These are phyloP conservation scores for Sclerotinia sclerotiorum DNA, from an alignment of 2,329 filamentous ascomycete genomes.

Conservation along the genomic window DNA sequence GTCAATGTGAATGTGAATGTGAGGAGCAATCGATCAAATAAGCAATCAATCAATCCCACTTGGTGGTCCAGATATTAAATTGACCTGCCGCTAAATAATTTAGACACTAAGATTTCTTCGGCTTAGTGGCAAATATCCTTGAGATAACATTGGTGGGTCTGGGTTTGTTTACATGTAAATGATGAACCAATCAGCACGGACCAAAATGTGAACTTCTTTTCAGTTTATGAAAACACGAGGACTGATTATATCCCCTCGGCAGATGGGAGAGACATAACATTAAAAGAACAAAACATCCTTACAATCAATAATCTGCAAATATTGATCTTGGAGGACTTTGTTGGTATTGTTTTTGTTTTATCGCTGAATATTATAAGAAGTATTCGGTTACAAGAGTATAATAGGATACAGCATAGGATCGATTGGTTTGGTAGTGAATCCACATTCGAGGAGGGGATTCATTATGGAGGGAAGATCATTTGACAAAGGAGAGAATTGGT, in stretches of 20 bases:
- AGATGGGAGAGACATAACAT: neutral
- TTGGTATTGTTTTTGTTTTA: neutral
- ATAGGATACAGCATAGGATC: neutral
- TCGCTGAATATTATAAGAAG: neutral
- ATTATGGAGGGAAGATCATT: conserved; percentile 14
- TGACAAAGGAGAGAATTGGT: conserved; percentile 21
- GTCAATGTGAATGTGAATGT: neutral
- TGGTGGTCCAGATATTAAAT: conserved; percentile 1
- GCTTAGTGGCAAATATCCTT: neutral
- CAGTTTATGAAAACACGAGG: conserved; percentile 8
- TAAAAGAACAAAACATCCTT: conserved; percentile 7
- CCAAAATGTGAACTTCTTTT: neutral
- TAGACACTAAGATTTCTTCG: conserved; percentile 27
- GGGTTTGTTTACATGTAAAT: conserved; percentile 18
- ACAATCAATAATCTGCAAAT: conserved; percentile 1
- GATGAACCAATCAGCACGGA: conserved; percentile 6
- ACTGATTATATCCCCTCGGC: neutral
- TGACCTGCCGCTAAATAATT: conserved; percentile 29
- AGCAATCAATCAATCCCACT: neutral
- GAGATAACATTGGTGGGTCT: neutral
- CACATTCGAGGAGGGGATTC: neutral
- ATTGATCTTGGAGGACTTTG: neutral
- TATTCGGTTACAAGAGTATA: neutral
- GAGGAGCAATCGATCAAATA: neutral
- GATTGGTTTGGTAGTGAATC: neutral